Evolutionary conservation across 2,329 filamentous ascomycete genomes (phyloP).

Genomic region (Penicillium janthinellum): DNA sequence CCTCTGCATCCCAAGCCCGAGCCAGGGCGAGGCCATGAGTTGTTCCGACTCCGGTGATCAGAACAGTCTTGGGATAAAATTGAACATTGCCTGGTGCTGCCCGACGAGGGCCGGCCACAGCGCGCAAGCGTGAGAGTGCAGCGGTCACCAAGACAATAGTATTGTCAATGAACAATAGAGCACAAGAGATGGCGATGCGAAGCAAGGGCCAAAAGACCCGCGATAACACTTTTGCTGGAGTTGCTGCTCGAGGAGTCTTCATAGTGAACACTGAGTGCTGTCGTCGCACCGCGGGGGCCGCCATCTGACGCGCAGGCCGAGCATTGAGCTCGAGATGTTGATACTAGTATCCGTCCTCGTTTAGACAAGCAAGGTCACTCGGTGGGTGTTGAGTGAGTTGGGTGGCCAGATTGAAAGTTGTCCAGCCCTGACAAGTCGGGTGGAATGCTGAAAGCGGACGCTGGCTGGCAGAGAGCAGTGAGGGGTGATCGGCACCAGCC

Average conservation of each 20-base stretch:
- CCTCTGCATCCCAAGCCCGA: constrained; percentile 63
- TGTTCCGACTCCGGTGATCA: constrained; percentile 74
- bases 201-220: constrained; percentile 29
- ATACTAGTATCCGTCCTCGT: neutral
- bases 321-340: neutral
- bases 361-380: neutral
- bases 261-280: constrained; percentile 12
- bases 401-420: neutral
- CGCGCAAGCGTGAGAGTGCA: constrained; percentile 31
- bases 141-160: constrained; percentile 42
- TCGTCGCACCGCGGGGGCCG: constrained; percentile 22
- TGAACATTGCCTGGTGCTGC: constrained; percentile 33
- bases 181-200: constrained; percentile 29
- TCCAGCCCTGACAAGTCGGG: neutral
- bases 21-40: constrained; percentile 69
- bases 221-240: constrained; percentile 11
- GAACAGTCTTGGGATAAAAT: constrained; percentile 57
- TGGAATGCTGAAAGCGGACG: neutral
- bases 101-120: constrained; percentile 24
- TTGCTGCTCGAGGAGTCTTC: constrained; percentile 13
- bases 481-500: constrained; percentile 7
- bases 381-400: no score
- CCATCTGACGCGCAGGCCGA: constrained; percentile 18
- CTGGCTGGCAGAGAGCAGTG: neutral
- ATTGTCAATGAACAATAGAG: constrained; percentile 54